Base-by-base conservation (phyloP, 371 early-diverging fungal species). In the Dinochytrium kinnereticum region DNA sequence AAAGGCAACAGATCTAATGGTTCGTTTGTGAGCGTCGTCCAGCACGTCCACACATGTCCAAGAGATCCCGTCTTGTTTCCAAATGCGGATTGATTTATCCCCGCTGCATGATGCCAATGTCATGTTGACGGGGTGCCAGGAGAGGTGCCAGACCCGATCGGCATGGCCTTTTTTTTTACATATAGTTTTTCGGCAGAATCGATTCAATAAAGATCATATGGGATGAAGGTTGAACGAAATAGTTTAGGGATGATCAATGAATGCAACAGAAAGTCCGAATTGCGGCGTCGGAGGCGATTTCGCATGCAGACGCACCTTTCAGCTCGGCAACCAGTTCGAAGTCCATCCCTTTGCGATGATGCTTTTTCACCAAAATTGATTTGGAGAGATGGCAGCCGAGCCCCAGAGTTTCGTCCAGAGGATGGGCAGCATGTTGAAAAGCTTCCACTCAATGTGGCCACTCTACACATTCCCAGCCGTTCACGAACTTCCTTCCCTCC, bases 111-210 rank as follows among this genome's bases (percentile, higher is more conserved):
- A 90, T 0, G 93, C 93, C 2, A 98, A 85, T 31, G 87, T 78
- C 0, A 85, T 83, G 39, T 91, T 91, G 13, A 87, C 85, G 0
- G 94, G 93, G 61, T 93, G 92, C 98, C 98, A 98, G 36, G 90
- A 80, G n/a, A 93, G 89, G 72, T 90, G 90, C 98, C 98, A 98
- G 7, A 95, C 96, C 51, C 93, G 86, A 85, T 95, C 96, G 36
- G 89, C 84, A 78, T 97, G 96, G 50, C 95, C 97, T 91, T 51
- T 5, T n/a, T n/a, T n/a, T n/a, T n/a, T n/a, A n/a, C n/a, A n/a
- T n/a, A n/a, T n/a, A n/a, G n/a, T n/a, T n/a, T n/a, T n/a, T 15
- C 13, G 13, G 49, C 49, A 44, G 21, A 44, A 10, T 10, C 21
- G 21, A 44, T 44, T 44, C 10, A 13, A 13, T 13, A 21, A 44